phyloP scores from a whole-genome alignment of 2,329 filamentous ascomycete genomes.

The Phyllosticta citriasiana region DNA sequence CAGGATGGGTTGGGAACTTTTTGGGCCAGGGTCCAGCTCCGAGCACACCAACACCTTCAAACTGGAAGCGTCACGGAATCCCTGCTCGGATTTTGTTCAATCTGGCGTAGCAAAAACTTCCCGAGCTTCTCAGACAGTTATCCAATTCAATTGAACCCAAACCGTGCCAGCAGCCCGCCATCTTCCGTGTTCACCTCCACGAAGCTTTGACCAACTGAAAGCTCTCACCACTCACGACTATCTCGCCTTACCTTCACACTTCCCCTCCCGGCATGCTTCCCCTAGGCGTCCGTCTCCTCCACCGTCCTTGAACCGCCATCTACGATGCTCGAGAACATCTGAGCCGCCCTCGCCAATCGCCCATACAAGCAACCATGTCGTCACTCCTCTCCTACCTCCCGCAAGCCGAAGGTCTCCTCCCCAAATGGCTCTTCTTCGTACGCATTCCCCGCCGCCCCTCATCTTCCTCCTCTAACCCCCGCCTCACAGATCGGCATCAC shows the following conservation, averaged over 20 bases:
- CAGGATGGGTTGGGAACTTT: constrained; percentile 10
- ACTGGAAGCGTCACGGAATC: too few relatives aligned
- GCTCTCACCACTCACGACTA: constrained; percentile 2
- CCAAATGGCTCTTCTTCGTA: constrained; percentile 58
- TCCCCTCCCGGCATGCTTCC: background rate
- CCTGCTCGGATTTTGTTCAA: too few relatives aligned
- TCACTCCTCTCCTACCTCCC: constrained; percentile 34
- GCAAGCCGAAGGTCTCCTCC: constrained; percentile 42
- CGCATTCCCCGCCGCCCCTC: constrained; percentile 13
- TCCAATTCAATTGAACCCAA: background rate
- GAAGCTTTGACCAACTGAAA: constrained; percentile 4
- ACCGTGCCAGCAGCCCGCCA: background rate
- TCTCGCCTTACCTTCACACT: background rate
- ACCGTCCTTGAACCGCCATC: background rate
- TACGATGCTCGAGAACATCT: background rate
- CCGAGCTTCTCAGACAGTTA: background rate
- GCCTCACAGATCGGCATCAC: constrained; percentile 62
- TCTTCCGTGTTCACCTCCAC: background rate
- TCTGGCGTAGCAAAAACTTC: too few relatives aligned
- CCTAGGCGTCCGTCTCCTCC: background rate
- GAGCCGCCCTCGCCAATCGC: background rate
- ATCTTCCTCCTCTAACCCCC: constrained; percentile 2
- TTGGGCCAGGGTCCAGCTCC: constrained; percentile 3
- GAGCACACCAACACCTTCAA: background rate
- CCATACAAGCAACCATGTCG: constrained; percentile 19